Evolutionary conservation across 2,329 filamentous ascomycete species (phyloP), one percentile per base, ranked within the genome.

Genomic region (Cladophialophora yegresii): DNA sequence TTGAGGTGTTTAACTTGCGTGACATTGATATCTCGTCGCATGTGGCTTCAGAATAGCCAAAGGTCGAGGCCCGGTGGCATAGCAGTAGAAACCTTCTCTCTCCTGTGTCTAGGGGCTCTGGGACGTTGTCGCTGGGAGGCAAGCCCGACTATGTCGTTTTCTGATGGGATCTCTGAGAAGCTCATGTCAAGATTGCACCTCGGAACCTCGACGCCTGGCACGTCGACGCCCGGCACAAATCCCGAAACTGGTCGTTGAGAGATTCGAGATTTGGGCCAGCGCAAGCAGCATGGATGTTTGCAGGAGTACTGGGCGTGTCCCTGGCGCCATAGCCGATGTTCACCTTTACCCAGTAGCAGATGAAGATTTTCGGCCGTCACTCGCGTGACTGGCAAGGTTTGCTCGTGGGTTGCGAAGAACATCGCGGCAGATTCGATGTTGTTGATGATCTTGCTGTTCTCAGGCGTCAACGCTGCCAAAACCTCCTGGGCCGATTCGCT

Each of bases 71-170:
- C 36, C n/a, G 28, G 57, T 32, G 13, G 20, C 45, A 28, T 59
- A 59, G 47, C 33, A 59, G 20, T 59, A 59, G 20, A 50, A 59
- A 16, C 43, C 43, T 51, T 59, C 57, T 10, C 57, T 45, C 20
- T 59, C 57, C 5, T 43, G 57, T n/a, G 10, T 59, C 57, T 45
- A 59, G n/a, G 57, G 26, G 47, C 26, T 26, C 51, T 33, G 26
- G 51, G n/a, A 32, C 28, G 36, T n/a, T 49, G 22, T 9, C 23
- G 30, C 20, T 36, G 54, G 23, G 22, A 30, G 30, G n/a, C 9
- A 7, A 56, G 30, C n/a, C 23, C 54, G 4, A 30, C 16, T 28
- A 36, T 20, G 10, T 62, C 51, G 20, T 1, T 40, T 45, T 32
- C 51, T 47, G 23, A 36, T 33, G 51, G 16, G 51, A 30, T 36